Evolutionary conservation across 2,329 filamentous ascomycete genomes (phyloP), one percentile per base, ranked within the genome.

Genomic region (Phyllosticta ampelicida): DNA sequence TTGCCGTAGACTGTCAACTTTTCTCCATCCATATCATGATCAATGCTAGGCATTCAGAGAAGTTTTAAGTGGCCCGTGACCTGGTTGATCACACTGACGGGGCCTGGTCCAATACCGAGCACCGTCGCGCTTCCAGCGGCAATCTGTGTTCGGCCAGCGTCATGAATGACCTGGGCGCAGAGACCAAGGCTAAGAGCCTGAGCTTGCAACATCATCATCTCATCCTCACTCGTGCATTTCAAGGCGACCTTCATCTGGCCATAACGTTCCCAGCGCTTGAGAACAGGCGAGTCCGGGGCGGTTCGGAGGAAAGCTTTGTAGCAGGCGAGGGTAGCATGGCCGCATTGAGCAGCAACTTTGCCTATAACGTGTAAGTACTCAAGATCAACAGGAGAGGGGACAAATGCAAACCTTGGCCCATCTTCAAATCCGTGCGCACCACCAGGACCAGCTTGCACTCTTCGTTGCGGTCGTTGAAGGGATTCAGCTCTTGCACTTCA

Each of bases 61-160:
- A 96, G 73, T 80, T 94, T 96, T 73, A 96, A 75, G 61, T 85
- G 79, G 1, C 90, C 89, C 5, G 91, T 96, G 61, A 99, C 84
- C 71, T 86, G 77, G 71, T 99, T 90, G 54, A 99, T 85, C 59
- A 91, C 77, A 66, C 88, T 91, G 78, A 87, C 91, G 0, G 92
- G 92, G 23, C 86, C 92, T 60, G 83, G 74, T 30, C 75, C 77
- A 60, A 80, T 84, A 0, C 94, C 94, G 55, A 99, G 77, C 49
- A 99, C 94, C 0, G 94, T 99, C 71, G 89, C 81, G 71, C 90
- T 96, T 18, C 94, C 92, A 50, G 87, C 85, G 55, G 90, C 91
- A 72, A 99, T 97, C 81, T 99, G 94, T 51, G 94, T 99, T 61
- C 94, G 83, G 13, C 94, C 94, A n/a, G 94, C 94, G 74, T 99